Conservation (phyloP, 75 land plant species). For the Adiantum capillusveneris region DNA sequence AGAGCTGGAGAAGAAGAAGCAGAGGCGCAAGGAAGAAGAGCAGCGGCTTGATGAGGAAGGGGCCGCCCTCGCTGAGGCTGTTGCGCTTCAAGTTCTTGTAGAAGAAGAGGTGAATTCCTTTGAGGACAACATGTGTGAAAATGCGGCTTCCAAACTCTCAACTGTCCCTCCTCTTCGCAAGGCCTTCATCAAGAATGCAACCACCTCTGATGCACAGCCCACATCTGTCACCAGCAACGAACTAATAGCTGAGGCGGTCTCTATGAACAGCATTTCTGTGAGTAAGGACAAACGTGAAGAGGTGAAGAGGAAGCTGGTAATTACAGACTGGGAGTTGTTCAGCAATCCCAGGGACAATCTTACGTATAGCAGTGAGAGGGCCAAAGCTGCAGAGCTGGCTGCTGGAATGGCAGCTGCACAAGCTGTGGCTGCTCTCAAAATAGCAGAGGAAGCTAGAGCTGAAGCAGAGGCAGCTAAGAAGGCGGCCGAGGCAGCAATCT, state of each 20-base stretch:
- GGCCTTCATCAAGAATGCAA: no score
- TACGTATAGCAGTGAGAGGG: conserved; percentile 32
- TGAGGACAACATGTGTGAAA: conserved; percentile 9
- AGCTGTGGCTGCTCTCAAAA: conserved; percentile 45
- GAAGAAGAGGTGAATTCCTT: background rate
- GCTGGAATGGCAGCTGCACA: conserved; percentile 47
- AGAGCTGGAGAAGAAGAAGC: conserved; percentile 48
- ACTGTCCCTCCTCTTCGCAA: no score
- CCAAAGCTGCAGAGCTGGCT: conserved; percentile 37
- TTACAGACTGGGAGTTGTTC: no score
- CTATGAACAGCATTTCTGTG: no score
- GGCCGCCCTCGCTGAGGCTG: conserved; percentile 48
- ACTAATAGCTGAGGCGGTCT: no score
- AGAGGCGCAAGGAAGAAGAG: conserved; percentile 45
- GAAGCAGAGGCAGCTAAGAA: conserved; percentile 46
- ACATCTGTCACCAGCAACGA: no score
- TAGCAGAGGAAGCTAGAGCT: conserved; percentile 47
- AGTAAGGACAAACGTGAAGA: no score
- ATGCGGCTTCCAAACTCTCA: background rate
- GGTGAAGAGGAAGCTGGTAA: no score
- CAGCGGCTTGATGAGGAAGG: conserved; percentile 50
- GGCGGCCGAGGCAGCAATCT: conserved; percentile 35
- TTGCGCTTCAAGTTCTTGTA: conserved; percentile 28
- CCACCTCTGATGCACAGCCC: no score
- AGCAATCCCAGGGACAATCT: conserved; percentile 24